Evolutionary conservation across 164 flowering plant species (phyloP).

Genomic region (Dillenia turbinata): DNA sequence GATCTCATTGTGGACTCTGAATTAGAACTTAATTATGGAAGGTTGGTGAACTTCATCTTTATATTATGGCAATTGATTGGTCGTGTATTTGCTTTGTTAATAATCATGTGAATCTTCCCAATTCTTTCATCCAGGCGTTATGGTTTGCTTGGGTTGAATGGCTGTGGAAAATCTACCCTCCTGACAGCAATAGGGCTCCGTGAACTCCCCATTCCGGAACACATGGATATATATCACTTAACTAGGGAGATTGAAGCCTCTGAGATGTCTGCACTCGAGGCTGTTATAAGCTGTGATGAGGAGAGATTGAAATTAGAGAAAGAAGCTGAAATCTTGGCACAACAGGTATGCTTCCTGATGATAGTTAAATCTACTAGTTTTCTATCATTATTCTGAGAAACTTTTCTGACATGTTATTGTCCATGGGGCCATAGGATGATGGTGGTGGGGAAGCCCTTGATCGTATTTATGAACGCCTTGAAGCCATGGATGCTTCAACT

Average conservation of each 20-base stretch:
- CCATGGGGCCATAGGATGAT: constrained; percentile 45
- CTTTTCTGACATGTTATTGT: not conserved
- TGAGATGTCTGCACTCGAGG: constrained; percentile 88
- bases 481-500: constrained; percentile 85
- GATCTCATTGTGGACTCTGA: constrained; percentile 93
- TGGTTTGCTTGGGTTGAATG: constrained; percentile 93
- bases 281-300: constrained; percentile 91
- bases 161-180: constrained; percentile 96
- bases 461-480: constrained; percentile 86
- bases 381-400: not conserved
- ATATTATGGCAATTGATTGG: not conserved
- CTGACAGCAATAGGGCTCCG: constrained; percentile 78
- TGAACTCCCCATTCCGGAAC: constrained; percentile 95
- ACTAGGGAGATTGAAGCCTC: constrained; percentile 92
- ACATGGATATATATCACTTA: constrained; percentile 94
- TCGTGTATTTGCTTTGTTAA: not conserved
- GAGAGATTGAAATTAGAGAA: constrained; percentile 77
- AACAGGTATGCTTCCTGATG: constrained; percentile 43
- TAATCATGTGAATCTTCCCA: not conserved
- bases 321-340: constrained; percentile 76
- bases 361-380: not conserved
- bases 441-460: constrained; percentile 89
- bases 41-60: constrained; percentile 31
- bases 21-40: constrained; percentile 93
- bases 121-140: constrained; percentile 58